Evolutionary conservation across 495 filamentous ascomycete species (phyloP).

Genomic region (Chaetomidium leptoderma): DNA sequence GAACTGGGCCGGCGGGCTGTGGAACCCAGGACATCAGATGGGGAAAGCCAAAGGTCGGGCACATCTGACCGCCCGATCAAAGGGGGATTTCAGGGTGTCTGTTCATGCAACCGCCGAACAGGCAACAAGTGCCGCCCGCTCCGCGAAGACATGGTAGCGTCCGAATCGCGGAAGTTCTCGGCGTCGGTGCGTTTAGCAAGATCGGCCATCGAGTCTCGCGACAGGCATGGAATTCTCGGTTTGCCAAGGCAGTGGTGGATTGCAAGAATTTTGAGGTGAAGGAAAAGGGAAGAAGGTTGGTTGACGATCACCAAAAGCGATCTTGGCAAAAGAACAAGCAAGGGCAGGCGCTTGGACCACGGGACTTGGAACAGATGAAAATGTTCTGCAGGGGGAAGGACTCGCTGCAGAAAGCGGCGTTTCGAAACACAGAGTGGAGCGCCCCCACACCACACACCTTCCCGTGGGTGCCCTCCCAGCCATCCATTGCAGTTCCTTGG

Average conservation of each 20-base stretch:
- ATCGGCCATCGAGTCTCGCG: neutral
- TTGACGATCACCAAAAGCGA: constrained; percentile 10
- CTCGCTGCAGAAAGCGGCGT: constrained; percentile 10
- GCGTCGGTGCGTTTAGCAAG: neutral
- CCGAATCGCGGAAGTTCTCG: neutral
- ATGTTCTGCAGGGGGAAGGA: neutral
- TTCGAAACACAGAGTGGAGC: constrained; percentile 23
- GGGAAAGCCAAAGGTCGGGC: constrained; percentile 10
- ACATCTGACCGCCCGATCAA: constrained; percentile 15
- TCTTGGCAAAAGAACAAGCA: constrained; percentile 4
- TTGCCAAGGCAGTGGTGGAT: neutral
- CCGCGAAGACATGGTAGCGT: too few species aligned
- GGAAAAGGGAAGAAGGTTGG: constrained; percentile 8
- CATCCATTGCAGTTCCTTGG: neutral
- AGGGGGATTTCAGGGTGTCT: constrained; percentile 12
- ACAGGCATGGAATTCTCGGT: constrained; percentile 1
- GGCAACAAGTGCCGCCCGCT: neutral
- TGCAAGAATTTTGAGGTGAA: neutral
- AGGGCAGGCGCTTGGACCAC: neutral
- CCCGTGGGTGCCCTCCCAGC: neutral
- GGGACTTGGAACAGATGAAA: neutral
- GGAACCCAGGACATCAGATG: constrained; percentile 10
- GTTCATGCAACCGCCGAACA: constrained; percentile 22
- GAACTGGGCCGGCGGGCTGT: constrained; percentile 1
- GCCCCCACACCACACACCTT: neutral